Conservation (phyloP, 2,329 filamentous ascomycete genomes). For the Malbranchea cinnamomea region DNA sequence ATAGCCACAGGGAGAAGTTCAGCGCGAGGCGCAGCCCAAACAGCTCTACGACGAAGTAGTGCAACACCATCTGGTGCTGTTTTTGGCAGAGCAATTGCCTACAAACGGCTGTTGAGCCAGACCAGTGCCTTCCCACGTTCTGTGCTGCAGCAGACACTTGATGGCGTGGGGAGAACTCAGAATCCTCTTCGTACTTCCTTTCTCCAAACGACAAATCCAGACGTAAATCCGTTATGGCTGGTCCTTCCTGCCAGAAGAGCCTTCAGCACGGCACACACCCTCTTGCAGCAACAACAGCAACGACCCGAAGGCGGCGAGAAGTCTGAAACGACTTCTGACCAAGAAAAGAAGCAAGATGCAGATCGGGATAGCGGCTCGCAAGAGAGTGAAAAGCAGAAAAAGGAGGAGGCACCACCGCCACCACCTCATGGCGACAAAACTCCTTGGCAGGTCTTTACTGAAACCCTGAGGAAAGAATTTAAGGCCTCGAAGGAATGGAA, state of each 20-base stretch:
- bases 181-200: slow-evolving; percentile 26
- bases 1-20: slow-evolving; percentile 22
- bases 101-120: slow-evolving; percentile 21
- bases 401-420: slow-evolving; percentile 59
- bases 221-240: slow-evolving; percentile 21
- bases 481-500: slow-evolving; percentile 99
- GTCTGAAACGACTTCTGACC: slow-evolving; percentile 15
- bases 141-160: slow-evolving; percentile 16
- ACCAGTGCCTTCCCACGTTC: slow-evolving; percentile 16
- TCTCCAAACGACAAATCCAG: slow-evolving; percentile 21
- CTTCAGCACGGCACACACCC: slow-evolving; percentile 21
- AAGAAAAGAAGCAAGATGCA: slow-evolving; percentile 30
- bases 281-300: slow-evolving; percentile 24
- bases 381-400: slow-evolving; percentile 39
- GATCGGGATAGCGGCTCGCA: slow-evolving; percentile 29
- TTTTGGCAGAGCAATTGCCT: slow-evolving; percentile 16
- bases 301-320: slow-evolving; percentile 24
- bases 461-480: slow-evolving; percentile 88
- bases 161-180: slow-evolving; percentile 20
- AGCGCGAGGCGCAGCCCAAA: slow-evolving; percentile 21
- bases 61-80: slow-evolving; percentile 18
- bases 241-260: slow-evolving; percentile 22
- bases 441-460: slow-evolving; percentile 95
- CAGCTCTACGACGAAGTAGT: slow-evolving; percentile 23
- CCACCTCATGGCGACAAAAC: slow-evolving; percentile 98